phyloP scores from a whole-genome alignment of 2,329 filamentous ascomycete genomes.

The Metarhizium album region DNA sequence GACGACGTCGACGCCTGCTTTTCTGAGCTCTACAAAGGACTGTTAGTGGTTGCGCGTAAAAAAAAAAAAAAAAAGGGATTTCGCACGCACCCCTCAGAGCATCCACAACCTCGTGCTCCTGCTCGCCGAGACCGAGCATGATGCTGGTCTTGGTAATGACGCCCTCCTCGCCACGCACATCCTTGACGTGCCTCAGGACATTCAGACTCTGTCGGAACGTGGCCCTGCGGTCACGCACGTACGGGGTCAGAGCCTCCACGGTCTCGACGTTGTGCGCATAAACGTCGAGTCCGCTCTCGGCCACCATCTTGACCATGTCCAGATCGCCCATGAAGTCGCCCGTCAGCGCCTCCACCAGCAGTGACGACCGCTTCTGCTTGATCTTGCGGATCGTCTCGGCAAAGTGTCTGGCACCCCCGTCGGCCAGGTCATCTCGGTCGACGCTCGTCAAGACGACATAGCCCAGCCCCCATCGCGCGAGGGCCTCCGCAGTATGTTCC shows the following conservation, averaged over 20 bases:
- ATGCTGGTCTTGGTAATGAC: conserved; percentile 98
- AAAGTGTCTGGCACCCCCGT: conserved; percentile 83
- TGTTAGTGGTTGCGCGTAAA: background rate
- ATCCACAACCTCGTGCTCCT: conserved; percentile 73
- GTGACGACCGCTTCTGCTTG: conserved; percentile 68
- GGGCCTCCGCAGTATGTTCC: conserved; percentile 89
- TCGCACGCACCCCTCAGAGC: conserved; percentile 52
- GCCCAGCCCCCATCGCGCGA: conserved; percentile 84
- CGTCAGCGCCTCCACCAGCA: conserved; percentile 75
- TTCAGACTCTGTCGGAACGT: conserved; percentile 77
- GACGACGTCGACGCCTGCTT: conserved; percentile 78
- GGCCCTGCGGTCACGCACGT: conserved; percentile 79
- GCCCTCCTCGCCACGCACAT: conserved; percentile 50
- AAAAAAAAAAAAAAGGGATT: background rate
- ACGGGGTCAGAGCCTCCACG: conserved; percentile 78
- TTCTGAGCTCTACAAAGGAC: conserved; percentile 53
- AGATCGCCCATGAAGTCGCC: conserved; percentile 80
- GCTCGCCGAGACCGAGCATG: conserved; percentile 93
- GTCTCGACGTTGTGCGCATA: conserved; percentile 98
- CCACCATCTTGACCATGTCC: conserved; percentile 79
- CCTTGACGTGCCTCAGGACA: conserved; percentile 75
- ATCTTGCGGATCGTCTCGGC: conserved; percentile 91
- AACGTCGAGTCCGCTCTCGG: conserved; percentile 81
- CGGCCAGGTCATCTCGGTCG: conserved; percentile 82
- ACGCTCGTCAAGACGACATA: conserved; percentile 94